phyloP scores from a whole-genome alignment of 306 rosid species.

The Dryas octopetala region DNA sequence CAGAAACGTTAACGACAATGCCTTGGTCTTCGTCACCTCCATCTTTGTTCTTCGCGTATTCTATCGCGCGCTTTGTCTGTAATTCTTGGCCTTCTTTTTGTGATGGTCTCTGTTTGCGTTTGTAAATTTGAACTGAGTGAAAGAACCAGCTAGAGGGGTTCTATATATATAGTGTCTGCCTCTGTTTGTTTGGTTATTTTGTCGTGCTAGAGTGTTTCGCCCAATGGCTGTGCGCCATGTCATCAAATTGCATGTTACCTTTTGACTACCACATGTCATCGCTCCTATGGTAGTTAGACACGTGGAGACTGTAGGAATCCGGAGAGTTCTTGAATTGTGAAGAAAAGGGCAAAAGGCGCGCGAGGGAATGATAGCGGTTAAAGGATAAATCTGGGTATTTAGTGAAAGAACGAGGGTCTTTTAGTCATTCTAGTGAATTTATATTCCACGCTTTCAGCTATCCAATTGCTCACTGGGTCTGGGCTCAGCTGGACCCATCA shows the following conservation, averaged over 20 bases:
- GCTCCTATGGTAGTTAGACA: neutral
- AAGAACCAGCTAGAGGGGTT: neutral
- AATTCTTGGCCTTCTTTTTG: neutral
- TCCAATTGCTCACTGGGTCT: neutral
- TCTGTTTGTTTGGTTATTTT: neutral
- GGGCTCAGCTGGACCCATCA: neutral
- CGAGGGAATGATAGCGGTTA: neutral
- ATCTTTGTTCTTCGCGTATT: neutral
- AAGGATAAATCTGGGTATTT: neutral
- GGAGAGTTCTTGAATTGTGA: slow-evolving; percentile 27
- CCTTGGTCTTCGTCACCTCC: slow-evolving; percentile 22
- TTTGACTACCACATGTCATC: neutral
- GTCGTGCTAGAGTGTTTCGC: slow-evolving; percentile 22
- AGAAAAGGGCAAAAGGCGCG: neutral
- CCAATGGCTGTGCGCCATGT: slow-evolving; percentile 21
- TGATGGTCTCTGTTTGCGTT: too few relatives aligned
- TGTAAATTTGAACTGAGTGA: neutral
- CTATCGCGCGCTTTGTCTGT: neutral
- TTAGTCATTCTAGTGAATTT: neutral
- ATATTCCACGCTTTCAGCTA: too few relatives aligned
- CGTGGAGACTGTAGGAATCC: slow-evolving; percentile 7
- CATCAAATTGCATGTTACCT: neutral
- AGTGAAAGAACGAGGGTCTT: neutral
- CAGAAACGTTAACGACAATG: slow-evolving; percentile 23
- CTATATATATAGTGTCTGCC: neutral